phyloP scores from a whole-genome alignment of 805 yeast genomes.

The Starmerella powellii region DNA sequence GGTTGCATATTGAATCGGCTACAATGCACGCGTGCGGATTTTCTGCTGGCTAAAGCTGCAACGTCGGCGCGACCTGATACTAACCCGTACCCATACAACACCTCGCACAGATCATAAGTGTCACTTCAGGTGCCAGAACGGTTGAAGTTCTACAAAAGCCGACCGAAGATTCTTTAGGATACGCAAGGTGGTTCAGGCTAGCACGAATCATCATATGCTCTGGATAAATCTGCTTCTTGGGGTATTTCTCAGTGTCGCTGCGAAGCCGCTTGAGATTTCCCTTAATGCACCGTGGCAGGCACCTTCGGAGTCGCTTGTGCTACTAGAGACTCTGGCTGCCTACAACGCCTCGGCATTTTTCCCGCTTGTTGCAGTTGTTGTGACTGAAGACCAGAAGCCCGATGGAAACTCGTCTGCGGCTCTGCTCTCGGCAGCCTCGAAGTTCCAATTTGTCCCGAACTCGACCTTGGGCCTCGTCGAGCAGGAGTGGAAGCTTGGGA shows the following conservation, averaged over 20 bases:
- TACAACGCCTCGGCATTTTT: constrained; percentile 27
- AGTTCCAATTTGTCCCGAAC: constrained; percentile 14
- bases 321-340: constrained; percentile 26
- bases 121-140: too few species aligned
- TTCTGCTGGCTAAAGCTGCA: too few species aligned
- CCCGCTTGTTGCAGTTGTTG: constrained; percentile 26
- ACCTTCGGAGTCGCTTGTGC: constrained; percentile 5
- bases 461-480: constrained; percentile 26
- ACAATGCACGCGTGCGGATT: too few species aligned
- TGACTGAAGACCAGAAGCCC: constrained; percentile 12
- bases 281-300: constrained; percentile 14
- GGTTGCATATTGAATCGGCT: too few species aligned
- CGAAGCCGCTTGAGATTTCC: constrained; percentile 11
- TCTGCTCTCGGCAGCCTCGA: constrained; percentile 19
- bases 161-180: too few species aligned
- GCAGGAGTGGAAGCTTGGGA: constrained; percentile 37
- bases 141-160: too few species aligned
- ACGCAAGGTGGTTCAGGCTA: too few species aligned
- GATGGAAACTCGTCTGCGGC: constrained; percentile 14
- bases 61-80: too few species aligned
- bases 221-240: too few species aligned
- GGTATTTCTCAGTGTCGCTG: background rate
- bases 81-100: too few species aligned
- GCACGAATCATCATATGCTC: too few species aligned
- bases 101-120: too few species aligned